Base-by-base conservation (phyloP, 257 asterid species). In the Nicotiana tomentosiformis region DNA sequence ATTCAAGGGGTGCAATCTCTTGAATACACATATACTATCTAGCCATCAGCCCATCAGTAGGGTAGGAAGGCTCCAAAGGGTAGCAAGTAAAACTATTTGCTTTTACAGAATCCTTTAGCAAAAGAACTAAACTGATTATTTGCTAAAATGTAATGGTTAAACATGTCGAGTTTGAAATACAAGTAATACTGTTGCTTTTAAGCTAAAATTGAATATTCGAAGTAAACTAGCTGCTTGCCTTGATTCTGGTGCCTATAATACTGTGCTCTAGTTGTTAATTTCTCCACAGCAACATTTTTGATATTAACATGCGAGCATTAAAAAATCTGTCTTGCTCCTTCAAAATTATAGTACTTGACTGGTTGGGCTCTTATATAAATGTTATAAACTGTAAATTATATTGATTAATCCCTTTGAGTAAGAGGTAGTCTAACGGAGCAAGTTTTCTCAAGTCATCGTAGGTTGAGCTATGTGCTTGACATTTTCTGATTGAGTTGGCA, bases 371-470 rank as follows among this genome's bases (percentile, higher is more conserved):
- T 74, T 49, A 12, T 35, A 32, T 74, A 74, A 14, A 23, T 74
- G 39, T 74, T 23, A 32, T 49, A 46, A 46, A 46, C 26, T 74
- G 39, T 74, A 74, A 14, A 49, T 74, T 69, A 39, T 74, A 49
- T 74, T 49, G 79, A 74, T 74, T 74, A 74, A 74, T n/a, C 39
- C 39, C 79, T 74, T 49, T 74, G 79, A 49, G 16, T 70, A 39
- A 43, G 78, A 70, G 20, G 79, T 72, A 72, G 78, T 72, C 16
- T 72, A 74, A 49, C 26, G 14, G 26, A 39, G 39, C 20, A 74
- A 43, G 79, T 7, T 46, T 23, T 49, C 61, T 72, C 61, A 46
- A 46, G 23, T 49, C 39, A 46, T 72, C 61, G 1, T 23, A 49
- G 79, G 23, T 74, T 26, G 23, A 23, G 39, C 43, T 49, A 49